Percentiles rank a stretch among this genome's conserved stretches.
Evolutionary conservation across 768 basidiomycete genomes (phyloP).

Genomic region (Psilocybe cyanescens): DNA sequence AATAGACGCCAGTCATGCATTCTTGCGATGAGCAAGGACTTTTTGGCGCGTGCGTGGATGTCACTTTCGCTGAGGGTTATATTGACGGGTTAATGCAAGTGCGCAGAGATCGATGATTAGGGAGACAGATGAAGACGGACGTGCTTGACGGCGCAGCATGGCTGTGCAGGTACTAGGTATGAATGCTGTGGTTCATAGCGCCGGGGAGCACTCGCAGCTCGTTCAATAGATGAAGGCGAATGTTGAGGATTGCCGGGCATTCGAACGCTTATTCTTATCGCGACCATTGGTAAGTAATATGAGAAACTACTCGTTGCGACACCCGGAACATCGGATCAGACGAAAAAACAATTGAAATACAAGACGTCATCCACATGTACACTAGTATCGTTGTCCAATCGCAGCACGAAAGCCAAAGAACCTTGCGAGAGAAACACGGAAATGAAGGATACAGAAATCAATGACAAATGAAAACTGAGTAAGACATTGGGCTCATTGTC

Average conservation of each 20-base stretch:
- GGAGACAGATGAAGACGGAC: background rate
- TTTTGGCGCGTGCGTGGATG: background rate
- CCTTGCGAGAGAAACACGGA: background rate
- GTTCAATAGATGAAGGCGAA: background rate
- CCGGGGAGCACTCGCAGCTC: background rate
- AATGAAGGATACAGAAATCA: background rate
- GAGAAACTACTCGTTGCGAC: background rate
- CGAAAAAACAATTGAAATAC: background rate
- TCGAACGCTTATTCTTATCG: background rate
- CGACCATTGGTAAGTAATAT: background rate
- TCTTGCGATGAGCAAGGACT: background rate
- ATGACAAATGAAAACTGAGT: background rate
- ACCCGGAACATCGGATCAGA: background rate
- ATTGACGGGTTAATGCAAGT: background rate
- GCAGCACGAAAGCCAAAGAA: background rate
- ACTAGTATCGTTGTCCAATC: background rate
- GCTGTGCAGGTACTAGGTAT: background rate
- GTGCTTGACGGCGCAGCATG: background rate
- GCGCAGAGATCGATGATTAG: background rate
- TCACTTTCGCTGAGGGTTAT: background rate
- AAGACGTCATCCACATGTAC: background rate
- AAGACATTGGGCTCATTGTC: background rate
- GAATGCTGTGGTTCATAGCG: background rate
- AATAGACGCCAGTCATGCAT: background rate
- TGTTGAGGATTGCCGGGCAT: background rate